Base-by-base conservation (phyloP, 768 basidiomycete species). In the Tricholoma matsutake region DNA sequence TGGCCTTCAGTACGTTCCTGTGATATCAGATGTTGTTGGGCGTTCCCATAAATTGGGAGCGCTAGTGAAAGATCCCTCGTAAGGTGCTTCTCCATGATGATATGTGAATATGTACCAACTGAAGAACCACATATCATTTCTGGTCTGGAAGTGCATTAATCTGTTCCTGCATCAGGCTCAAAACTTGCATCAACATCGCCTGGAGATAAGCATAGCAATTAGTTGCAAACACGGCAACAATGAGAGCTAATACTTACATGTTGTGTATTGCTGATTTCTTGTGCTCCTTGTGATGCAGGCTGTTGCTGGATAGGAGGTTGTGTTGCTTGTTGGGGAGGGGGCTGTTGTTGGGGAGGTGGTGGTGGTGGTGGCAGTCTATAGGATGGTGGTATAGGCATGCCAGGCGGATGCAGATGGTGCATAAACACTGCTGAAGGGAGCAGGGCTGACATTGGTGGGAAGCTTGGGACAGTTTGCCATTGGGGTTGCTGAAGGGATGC, bases 111-210 rank as follows among this genome's bases (percentile, higher is more conserved):
- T 72, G n/a, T 25, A 94, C 93, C 72, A 96, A 70, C 71, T 89
- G 86, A 72, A 91, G 81, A 29, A 98, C 92, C 10, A 92, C 88
- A 0, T 83, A 81, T 32, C 89, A 81, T 67, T 96, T 93, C 1
- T 81, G 79, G 4, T 91, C 88, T 29, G 93, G 91, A 54, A 97
- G 75, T 7, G 83, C 83, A 52, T 86, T 87, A 63, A 98, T 91
- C 72, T 96, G 94, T 49, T 91, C 93, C 51, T 80, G 86, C 1
- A 89, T 88, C 69, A 98, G 73, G 62, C 80, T 83, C 32, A 98
- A 76, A 0, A 98, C 94, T 76, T 95, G 94, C 74, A 93, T 81
- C 57, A 97, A 71, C 87, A 96, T 91, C 34, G 83, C 81, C 91
- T 91, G 66, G 39, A 51, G 16, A 25, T 54, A 57, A 25, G n/a